Base-by-base conservation (phyloP, 805 yeast genomes). In the Candida alai region DNA sequence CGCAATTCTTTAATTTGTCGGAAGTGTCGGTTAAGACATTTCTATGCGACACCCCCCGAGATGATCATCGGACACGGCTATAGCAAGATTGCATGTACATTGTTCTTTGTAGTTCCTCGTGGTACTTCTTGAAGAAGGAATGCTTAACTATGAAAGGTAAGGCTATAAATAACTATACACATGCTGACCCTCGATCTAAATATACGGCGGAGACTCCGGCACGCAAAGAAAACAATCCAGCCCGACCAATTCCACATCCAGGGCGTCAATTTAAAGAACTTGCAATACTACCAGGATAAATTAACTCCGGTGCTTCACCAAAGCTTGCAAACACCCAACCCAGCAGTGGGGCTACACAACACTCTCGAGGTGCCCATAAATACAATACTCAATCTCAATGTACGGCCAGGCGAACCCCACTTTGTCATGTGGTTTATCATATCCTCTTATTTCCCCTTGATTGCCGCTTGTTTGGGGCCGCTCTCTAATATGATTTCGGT, bases 381-480 rank as follows among this genome's bases (percentile, higher is more conserved):
- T 6, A 41, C 62, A 2, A 56, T 62, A 9, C 45, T 58, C 19
- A 54, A 49, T 30, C 40, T 65, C 20, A 44, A 48, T 14, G 49
- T 62, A 19, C 55, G 54, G 27, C 71, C 71, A 0, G 71, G 71
- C 0, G 69, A 62, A 8, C 48, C 40, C 1, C 33, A 45, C 18
- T 65, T 64, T 37, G 40, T 62, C n/a, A 18, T 54, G 16, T 85
- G 94, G 93, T 82, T 81, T 44, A 47, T 71, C 10, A 56, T 80
- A 0, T 78, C 89, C 3, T 71, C 82, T 2, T 78, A 79, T 44
- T 70, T 85, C 43, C 96, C 96, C 0, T 68, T 86, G 17, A 52
- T 81, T 6, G 78, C 89, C 1, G 87, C 90, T 4, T 83, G 90
- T 44, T 48, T 80, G 23, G 94, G 93, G 0, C 95, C 95, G 0